phyloP scores from a whole-genome alignment of 2,329 filamentous ascomycete species.

The Amauroascus niger region DNA sequence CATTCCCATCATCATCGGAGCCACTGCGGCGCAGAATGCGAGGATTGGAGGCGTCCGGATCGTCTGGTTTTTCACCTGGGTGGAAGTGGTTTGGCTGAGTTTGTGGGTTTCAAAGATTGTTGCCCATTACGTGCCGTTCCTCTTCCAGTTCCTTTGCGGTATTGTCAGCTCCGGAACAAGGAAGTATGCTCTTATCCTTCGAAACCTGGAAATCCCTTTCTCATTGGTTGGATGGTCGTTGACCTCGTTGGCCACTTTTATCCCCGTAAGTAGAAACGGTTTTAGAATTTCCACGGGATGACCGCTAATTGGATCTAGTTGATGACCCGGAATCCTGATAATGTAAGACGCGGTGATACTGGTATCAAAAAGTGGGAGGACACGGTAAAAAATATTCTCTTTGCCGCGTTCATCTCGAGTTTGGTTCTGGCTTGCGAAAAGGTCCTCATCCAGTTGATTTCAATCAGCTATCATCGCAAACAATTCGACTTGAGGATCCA shows the following conservation, averaged over 20 bases:
- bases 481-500: conserved; percentile 64
- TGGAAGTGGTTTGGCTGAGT: conserved; percentile 55
- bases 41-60: conserved; percentile 48
- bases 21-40: conserved; percentile 40
- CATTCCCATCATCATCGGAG: conserved; percentile 54
- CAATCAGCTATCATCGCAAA: conserved; percentile 59
- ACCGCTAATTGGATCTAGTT: conserved; percentile 23
- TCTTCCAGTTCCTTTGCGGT: conserved; percentile 53
- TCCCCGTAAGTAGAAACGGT: conserved; percentile 36
- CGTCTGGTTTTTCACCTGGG: conserved; percentile 55
- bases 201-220: conserved; percentile 50
- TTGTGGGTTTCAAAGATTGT: conserved; percentile 54
- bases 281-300: not conserved
- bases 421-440: conserved; percentile 52
- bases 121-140: conserved; percentile 47
- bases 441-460: conserved; percentile 54
- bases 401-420: conserved; percentile 47
- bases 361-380: conserved; percentile 41
- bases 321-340: conserved; percentile 37
- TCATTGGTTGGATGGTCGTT: conserved; percentile 53
- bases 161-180: conserved; percentile 55
- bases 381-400: conserved; percentile 50
- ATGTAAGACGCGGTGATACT: conserved; percentile 26
- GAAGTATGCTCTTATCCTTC: conserved; percentile 53
- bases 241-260: conserved; percentile 51